Evolutionary conservation across 2,329 filamentous ascomycete genomes (phyloP).

Genomic region (Rhynchosporium secalis): DNA sequence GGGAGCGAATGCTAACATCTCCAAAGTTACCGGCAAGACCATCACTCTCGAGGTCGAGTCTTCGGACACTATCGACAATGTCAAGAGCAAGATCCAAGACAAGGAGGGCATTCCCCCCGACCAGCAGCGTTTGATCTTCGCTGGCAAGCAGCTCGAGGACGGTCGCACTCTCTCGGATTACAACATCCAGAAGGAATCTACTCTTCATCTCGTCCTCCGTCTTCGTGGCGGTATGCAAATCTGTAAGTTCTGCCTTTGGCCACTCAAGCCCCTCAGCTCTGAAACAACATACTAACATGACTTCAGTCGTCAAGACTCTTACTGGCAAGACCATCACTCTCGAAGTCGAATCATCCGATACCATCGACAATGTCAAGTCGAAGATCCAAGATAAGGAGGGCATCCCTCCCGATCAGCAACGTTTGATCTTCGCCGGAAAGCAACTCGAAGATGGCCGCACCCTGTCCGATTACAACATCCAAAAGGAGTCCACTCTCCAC

Average conservation of each 20-base stretch:
- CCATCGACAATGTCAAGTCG: conserved; percentile 94
- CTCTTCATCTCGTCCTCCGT: conserved; percentile 81
- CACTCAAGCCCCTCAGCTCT: too few relatives aligned
- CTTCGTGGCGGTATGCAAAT: conserved; percentile 90
- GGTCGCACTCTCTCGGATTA: conserved; percentile 53
- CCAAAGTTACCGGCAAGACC: conserved; percentile 74
- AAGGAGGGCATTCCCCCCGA: conserved; percentile 97
- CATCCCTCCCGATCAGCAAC: conserved; percentile 94
- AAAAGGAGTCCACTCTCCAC: conserved; percentile 87
- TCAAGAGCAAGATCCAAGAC: conserved; percentile 96
- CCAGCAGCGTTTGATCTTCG: conserved; percentile 94
- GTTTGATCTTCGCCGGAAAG: conserved; percentile 93
- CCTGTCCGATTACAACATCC: conserved; percentile 62
- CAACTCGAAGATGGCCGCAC: conserved; percentile 87
- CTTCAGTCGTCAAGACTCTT: conserved; percentile 99
- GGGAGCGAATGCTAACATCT: conserved; percentile 58
- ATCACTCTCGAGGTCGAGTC: too few relatives aligned
- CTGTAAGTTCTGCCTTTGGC: conserved; percentile 43
- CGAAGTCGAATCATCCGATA: too few relatives aligned
- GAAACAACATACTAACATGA: too few relatives aligned
- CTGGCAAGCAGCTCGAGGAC: conserved; percentile 94
- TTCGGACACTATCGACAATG: conserved; percentile 75
- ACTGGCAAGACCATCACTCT: conserved; percentile 66
- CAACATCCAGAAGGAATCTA: conserved; percentile 92
- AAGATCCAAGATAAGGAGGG: conserved; percentile 99